Percentiles rank a stretch among this genome's conserved stretches.
These are phyloP conservation scores for Pestalotiopsis sp. DNA, from an alignment of 2,329 filamentous ascomycete genomes.

Conservation along the genomic window DNA sequence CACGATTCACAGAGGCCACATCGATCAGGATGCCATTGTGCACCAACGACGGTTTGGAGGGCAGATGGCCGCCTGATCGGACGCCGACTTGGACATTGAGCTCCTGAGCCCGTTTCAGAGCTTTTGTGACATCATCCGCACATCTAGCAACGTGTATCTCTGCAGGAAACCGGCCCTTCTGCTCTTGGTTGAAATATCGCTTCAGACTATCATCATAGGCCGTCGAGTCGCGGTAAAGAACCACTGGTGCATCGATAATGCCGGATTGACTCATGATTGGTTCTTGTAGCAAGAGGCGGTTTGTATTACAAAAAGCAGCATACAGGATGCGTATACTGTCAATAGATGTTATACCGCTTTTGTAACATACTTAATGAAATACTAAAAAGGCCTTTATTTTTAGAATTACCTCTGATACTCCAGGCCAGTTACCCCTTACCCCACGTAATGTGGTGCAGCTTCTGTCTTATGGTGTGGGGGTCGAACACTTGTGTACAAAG, in stretches of 20 bases:
- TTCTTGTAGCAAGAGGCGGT: neutral
- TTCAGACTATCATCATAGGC: neutral
- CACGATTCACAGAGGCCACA: constrained; percentile 19
- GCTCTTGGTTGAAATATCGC: constrained; percentile 2
- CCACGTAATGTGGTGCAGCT: too few relatives aligned
- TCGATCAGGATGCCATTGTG: constrained; percentile 23
- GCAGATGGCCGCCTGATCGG: constrained; percentile 23
- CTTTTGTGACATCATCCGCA: neutral
- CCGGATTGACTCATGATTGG: neutral
- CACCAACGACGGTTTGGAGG: constrained; percentile 18
- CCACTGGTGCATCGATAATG: neutral
- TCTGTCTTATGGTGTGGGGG: too few relatives aligned
- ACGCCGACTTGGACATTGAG: constrained; percentile 15
- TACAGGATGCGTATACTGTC: neutral
- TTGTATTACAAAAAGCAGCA: neutral
- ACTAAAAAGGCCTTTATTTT: too few relatives aligned
- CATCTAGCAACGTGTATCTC: constrained; percentile 4
- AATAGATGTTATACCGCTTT: neutral
- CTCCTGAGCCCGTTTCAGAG: constrained; percentile 6
- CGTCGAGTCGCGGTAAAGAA: constrained; percentile 2
- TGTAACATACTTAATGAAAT: neutral
- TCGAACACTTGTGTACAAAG: too few relatives aligned
- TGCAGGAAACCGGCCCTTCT: neutral
- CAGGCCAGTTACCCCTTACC: too few relatives aligned
- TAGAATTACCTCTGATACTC: too few relatives aligned